phyloP scores from a whole-genome alignment of 1,284 basidiomycete species.

The Afroboletus lepidellus region DNA sequence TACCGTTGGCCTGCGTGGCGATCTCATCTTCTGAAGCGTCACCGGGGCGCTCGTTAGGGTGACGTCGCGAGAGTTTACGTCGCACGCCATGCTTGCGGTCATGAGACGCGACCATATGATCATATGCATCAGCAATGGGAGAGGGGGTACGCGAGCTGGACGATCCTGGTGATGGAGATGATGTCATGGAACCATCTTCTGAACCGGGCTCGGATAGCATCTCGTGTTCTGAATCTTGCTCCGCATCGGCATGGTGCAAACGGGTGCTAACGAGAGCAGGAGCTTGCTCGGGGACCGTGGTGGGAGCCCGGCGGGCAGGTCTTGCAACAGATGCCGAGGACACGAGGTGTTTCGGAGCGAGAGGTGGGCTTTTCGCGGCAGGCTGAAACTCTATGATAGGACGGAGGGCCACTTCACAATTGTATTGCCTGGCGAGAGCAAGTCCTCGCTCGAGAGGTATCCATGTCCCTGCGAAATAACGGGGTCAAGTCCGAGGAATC shows the following conservation, averaged over 20 bases:
- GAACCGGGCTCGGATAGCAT: conserved; percentile 63
- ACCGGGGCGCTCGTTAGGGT: conserved; percentile 39
- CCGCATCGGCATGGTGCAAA: conserved; percentile 48
- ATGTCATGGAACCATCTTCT: conserved; percentile 82
- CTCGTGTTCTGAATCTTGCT: conserved; percentile 57
- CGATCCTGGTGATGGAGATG: conserved; percentile 81
- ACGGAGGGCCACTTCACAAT: conserved; percentile 84
- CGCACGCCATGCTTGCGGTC: conserved; percentile 39
- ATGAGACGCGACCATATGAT: conserved; percentile 41
- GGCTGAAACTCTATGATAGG: conserved; percentile 96
- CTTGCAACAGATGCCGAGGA: conserved; percentile 55
- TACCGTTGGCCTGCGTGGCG: conserved; percentile 37
- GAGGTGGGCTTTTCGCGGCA: conserved; percentile 88
- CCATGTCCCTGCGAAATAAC: conserved; percentile 82
- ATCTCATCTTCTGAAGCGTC: conserved; percentile 45
- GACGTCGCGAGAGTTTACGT: conserved; percentile 40
- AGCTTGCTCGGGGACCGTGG: conserved; percentile 37
- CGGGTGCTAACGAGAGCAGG: conserved; percentile 45
- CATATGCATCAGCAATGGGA: conserved; percentile 62
- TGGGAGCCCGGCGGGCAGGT: conserved; percentile 51
- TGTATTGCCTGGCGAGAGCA: conserved; percentile 87
- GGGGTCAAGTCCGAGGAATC: background rate
- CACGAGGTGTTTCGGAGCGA: conserved; percentile 94
- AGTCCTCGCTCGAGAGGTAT: conserved; percentile 94
- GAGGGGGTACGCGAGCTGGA: conserved; percentile 89